These are phyloP conservation scores for Pseudocercospora vitis DNA, from an alignment of 2,329 filamentous ascomycete genomes.

Conservation along the genomic window DNA sequence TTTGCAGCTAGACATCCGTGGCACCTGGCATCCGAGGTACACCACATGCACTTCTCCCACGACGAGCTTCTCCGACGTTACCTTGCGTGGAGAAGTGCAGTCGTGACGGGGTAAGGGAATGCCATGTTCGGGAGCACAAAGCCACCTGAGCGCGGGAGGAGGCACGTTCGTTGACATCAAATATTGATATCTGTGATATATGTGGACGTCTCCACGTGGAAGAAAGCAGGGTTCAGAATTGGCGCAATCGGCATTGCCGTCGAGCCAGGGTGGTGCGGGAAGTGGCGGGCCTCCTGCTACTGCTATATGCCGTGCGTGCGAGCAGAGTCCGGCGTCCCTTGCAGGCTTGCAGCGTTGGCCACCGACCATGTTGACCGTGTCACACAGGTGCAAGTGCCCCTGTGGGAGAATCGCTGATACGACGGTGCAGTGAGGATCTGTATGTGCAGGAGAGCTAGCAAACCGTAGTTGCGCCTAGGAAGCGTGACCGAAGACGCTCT, in stretches of 20 bases:
- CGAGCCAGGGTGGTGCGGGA: not conserved
- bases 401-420: not conserved
- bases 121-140: not conserved
- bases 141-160: not conserved
- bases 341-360: not conserved
- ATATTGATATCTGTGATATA: no score
- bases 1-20: no score
- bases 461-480: not conserved
- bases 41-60: not conserved
- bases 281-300: not conserved
- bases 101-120: not conserved
- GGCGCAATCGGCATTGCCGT: not conserved
- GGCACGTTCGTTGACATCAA: not conserved
- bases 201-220: not conserved
- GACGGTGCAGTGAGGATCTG: not conserved
- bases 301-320: not conserved
- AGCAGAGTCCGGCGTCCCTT: not conserved
- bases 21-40: no score
- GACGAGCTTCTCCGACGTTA: not conserved
- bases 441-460: not conserved
- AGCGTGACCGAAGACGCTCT: slow-evolving; percentile 2
- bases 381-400: not conserved
- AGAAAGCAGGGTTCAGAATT: not conserved
- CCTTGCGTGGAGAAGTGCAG: no score
- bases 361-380: no score